Conservation (phyloP, 1,284 basidiomycete species). For the Gymnopus androsaceus region DNA sequence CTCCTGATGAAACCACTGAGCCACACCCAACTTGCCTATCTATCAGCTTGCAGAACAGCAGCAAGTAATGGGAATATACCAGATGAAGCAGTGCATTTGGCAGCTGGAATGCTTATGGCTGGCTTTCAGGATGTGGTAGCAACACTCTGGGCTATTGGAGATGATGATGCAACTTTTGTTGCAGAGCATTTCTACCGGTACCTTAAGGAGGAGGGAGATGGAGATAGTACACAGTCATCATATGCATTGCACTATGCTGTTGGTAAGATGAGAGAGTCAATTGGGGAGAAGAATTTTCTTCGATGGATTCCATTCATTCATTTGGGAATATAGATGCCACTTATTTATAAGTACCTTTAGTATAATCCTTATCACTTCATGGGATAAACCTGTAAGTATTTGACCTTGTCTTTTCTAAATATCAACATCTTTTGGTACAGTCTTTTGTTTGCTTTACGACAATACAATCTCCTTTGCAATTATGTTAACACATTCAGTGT, state of each 20-base stretch:
- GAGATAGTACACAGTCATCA: background rate
- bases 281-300: background rate
- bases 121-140: conserved; percentile 23
- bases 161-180: conserved; percentile 2
- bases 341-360: no score
- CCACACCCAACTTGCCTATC: conserved; percentile 18
- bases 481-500: no score
- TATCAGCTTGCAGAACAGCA: conserved; percentile 24
- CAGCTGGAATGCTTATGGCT: conserved; percentile 18
- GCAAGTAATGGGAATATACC: conserved; percentile 15
- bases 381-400: no score
- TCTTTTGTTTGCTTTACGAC: no score
- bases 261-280: background rate
- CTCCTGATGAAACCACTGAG: conserved; percentile 19
- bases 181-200: conserved; percentile 2
- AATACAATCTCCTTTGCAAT: no score
- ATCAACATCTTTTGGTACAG: no score
- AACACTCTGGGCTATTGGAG: conserved; percentile 22
- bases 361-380: no score
- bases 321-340: conserved; percentile 3
- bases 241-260: conserved; percentile 9
- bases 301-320: conserved; percentile 9
- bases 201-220: background rate
- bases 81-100: conserved; percentile 24
- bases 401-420: no score